Evolutionary conservation across 1,284 basidiomycete genomes (phyloP).

Genomic region (Phellinidium pouzarii): DNA sequence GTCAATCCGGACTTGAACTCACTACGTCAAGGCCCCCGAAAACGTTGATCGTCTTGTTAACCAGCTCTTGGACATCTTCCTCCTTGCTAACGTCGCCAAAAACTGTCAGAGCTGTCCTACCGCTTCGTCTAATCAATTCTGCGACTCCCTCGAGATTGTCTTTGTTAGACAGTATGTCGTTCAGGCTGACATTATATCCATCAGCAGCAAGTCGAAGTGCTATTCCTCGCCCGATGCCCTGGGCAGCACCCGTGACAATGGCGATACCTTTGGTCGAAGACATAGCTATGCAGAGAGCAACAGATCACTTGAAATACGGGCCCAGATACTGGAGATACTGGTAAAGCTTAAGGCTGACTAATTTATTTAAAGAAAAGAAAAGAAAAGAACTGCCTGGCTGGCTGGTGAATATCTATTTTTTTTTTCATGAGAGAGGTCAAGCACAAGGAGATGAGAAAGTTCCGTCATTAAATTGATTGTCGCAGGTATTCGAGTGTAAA

Average conservation of each 20-base stretch:
- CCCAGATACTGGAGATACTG: no score
- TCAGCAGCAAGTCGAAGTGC: constrained; percentile 19
- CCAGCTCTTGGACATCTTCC: constrained; percentile 18
- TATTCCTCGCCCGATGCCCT: constrained; percentile 23
- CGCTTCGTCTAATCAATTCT: constrained; percentile 8
- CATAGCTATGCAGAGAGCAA: no score
- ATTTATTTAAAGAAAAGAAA: no score
- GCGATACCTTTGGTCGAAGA: constrained; percentile 7
- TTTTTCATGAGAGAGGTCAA: no score
- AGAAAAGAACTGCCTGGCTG: no score
- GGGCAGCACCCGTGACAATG: constrained; percentile 18
- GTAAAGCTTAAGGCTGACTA: no score
- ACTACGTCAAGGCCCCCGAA: constrained; percentile 23
- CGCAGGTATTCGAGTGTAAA: no score
- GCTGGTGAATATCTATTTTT: no score
- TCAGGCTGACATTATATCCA: constrained; percentile 20
- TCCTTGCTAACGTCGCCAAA: constrained; percentile 22
- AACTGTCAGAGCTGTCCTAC: constrained; percentile 8
- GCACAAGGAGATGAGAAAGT: no score
- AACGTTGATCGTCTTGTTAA: constrained; percentile 19
- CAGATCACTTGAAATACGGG: no score
- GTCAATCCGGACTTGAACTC: not conserved
- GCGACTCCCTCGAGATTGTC: constrained; percentile 8
- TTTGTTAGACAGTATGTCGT: constrained; percentile 18
- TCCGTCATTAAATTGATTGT: no score